Evolutionary conservation across 2,329 filamentous ascomycete species (phyloP), one percentile per base, ranked within the genome.

Genomic region (Aureobasidium musti): DNA sequence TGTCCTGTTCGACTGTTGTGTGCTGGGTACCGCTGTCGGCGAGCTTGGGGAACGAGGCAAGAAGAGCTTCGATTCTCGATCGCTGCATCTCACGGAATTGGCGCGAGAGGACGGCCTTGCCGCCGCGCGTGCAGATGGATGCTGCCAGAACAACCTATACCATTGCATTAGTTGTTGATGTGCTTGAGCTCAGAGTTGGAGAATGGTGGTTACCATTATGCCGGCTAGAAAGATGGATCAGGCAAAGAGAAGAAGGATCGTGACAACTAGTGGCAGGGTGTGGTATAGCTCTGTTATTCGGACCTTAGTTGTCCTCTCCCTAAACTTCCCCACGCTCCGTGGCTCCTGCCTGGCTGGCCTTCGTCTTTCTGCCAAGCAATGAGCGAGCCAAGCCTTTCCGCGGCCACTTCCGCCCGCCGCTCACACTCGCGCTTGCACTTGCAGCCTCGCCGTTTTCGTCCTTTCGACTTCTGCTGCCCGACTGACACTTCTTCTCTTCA

Each of bases 71-170:
- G 76, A 99, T 93, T 77, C 96, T 88, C 59, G 96, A 97, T 78
- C 95, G 88, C 79, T 94, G 91, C 87, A 99, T 98, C 82, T 98
- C 94, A 73, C 94, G 89, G 80, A 99, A 99, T 82, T 97, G 92
- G 76, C 96, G 90, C 71, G 95, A 98, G 79, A 99, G 89, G 76
- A 99, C 93, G 80, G 94, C 91, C 85, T 99, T 99, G 79, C 95
- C 95, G 79, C 95, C 95, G 73, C 95, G 89, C 79, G 96, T 99
- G 82, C 94, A 98, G 84, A 99, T 97, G 76, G 95, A 98, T 76
- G 95, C 95, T 80, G 94, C 95, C 79, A 99, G 91, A 79, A 99
- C 92, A 79, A 99, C 95, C 95, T 97, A 73, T 37, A 70, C 39
- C 19, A 39, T 65, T 33, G 50, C 37, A 13, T 65, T 56, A 59